Percentiles rank a stretch among this genome's conserved stretches.
These are phyloP conservation scores for Gossypium raimondii DNA, from an alignment of 345 rosid species.

Conservation along the genomic window DNA sequence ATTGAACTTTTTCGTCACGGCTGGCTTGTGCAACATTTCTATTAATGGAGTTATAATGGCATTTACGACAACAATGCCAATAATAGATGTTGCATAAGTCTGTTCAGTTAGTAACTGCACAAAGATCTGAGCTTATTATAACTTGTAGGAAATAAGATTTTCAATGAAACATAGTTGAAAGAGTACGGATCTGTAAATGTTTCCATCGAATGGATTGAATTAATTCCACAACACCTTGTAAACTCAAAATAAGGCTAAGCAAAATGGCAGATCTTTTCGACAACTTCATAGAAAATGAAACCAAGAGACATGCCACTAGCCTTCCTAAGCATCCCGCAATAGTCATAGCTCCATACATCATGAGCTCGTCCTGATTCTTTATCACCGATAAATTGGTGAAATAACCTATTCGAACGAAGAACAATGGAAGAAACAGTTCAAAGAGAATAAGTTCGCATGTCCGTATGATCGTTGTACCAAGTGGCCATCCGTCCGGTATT, in stretches of 20 bases:
- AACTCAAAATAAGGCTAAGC: constrained; percentile 27
- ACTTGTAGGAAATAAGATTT: too few relatives aligned
- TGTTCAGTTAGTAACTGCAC: background rate
- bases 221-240: constrained; percentile 26
- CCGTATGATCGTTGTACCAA: constrained; percentile 23
- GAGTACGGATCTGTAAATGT: background rate
- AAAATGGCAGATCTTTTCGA: constrained; percentile 1
- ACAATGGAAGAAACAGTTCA: constrained; percentile 28
- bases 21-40: constrained; percentile 13
- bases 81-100: background rate
- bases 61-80: constrained; percentile 23
- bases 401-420: constrained; percentile 24
- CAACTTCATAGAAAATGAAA: constrained; percentile 17
- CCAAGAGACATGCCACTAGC: constrained; percentile 13
- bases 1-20: background rate
- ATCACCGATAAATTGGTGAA: constrained; percentile 13
- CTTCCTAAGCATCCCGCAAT: background rate
- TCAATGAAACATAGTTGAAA: too few relatives aligned
- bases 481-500: constrained; percentile 28
- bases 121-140: background rate
- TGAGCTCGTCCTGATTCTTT: background rate
- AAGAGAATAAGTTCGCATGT: constrained; percentile 24
- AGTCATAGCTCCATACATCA: background rate
- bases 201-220: background rate
- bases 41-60: constrained; percentile 19